Base-by-base conservation (phyloP, 306 rosid genomes). In the Rosa chinensis region DNA sequence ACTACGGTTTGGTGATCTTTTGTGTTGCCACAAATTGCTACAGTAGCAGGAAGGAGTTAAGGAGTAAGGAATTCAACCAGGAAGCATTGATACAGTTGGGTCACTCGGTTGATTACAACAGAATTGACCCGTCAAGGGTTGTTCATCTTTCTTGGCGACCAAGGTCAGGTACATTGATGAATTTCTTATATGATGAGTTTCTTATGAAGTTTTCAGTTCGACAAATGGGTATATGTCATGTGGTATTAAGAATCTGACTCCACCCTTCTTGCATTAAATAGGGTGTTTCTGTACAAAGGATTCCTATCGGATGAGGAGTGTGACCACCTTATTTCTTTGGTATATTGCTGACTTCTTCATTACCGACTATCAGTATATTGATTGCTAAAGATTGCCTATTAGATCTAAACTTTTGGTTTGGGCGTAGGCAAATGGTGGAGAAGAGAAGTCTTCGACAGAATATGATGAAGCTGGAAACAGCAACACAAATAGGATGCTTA, bases 71-170 rank as follows among this genome's bases (percentile, higher is more conserved):
- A 53, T 37, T 62, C 25, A 47, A 42, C 14, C 53, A 77, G 71
- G 86, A 79, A 74, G 85, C 81, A 74, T 61, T 67, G 40, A 52
- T 76, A 43, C 61, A 28, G 53, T 69, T 86, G 81, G 72, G 78
- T 25, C 83, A 80, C 80, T 63, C 85, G 11, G 61, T 83, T 78
- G 66, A 82, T 83, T 56, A 86, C 43, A 84, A 83, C 83, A 74
- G 83, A 79, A 82, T 94, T 81, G 90, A 89, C 70, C 97, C 96
- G 7, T 87, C 94, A 40, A 86, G 80, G 79, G 96, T 89, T 89
- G 88, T 90, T 56, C 97, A 87, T 82, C 84, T 92, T 87, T 92
- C 96, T 73, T 94, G 94, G 97, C 92, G 76, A 85, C 98, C 98
- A 92, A 92, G 97, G 93, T 94, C 96, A 89, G 97, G 96, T 92